These are phyloP conservation scores for Sechiopsis laciniata DNA, from an alignment of 306 rosid genomes.

Conservation along the genomic window DNA sequence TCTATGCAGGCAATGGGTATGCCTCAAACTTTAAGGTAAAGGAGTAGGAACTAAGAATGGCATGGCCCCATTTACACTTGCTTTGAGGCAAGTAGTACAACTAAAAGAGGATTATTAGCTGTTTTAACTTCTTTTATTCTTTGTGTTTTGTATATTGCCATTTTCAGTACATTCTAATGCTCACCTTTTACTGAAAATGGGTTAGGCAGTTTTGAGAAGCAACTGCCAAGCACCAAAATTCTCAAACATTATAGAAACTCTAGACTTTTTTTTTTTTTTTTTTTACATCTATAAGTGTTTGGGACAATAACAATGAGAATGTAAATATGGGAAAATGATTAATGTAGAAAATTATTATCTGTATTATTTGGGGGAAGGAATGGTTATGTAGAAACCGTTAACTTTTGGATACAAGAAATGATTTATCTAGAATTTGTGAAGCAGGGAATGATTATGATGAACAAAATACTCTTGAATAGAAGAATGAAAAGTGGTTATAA, in stretches of 20 bases:
- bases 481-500: no score
- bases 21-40: slow-evolving; percentile 48
- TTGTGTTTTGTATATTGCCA: slow-evolving; percentile 1
- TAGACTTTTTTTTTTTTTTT: no score
- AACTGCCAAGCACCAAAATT: background rate
- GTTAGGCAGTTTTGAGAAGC: background rate
- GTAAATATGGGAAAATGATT: no score
- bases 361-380: no score
- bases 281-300: no score
- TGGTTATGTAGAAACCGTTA: no score
- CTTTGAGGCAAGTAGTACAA: slow-evolving; percentile 60
- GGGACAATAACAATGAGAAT: no score
- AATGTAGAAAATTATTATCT: no score
- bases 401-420: no score
- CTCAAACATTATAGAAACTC: background rate
- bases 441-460: no score
- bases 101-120: slow-evolving; percentile 28
- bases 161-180: background rate
- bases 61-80: slow-evolving; percentile 65
- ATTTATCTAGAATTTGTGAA: no score
- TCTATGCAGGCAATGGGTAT: slow-evolving; percentile 65
- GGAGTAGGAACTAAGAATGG: slow-evolving; percentile 68
- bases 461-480: no score
- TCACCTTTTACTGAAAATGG: background rate
- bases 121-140: slow-evolving; percentile 16